phyloP scores from a whole-genome alignment of 805 yeast species.

The Candida lessepsii region DNA sequence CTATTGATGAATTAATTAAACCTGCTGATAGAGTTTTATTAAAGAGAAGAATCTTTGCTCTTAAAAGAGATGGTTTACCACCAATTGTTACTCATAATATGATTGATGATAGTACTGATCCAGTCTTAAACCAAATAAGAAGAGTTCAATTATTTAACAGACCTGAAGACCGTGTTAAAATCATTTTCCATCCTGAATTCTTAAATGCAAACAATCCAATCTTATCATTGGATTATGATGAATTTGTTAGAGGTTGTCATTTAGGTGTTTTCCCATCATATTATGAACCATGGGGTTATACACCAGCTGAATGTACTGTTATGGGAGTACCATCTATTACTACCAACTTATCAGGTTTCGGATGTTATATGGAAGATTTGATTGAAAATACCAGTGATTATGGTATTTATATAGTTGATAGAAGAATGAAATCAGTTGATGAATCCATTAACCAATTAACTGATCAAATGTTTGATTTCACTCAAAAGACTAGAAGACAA shows the following conservation, averaged over 20 bases:
- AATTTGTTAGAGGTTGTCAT: conserved; percentile 96
- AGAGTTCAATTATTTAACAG: conserved; percentile 87
- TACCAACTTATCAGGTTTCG: conserved; percentile 93
- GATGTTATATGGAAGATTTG: conserved; percentile 97
- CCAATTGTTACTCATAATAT: conserved; percentile 97
- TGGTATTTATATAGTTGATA: conserved; percentile 95
- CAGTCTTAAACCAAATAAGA: conserved; percentile 87
- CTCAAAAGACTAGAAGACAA: conserved; percentile 89
- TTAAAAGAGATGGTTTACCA: conserved; percentile 85
- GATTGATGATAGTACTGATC: conserved; percentile 89
- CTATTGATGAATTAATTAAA: conserved; percentile 77
- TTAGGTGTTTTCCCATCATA: conserved; percentile 97
- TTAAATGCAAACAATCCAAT: conserved; percentile 93
- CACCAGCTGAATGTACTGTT: conserved; percentile 99
- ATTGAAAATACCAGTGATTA: conserved; percentile 93
- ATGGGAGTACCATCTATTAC: conserved; percentile 99
- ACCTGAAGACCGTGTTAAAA: conserved; percentile 88
- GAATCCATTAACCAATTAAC: conserved; percentile 90
- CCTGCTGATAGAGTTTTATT: conserved; percentile 85
- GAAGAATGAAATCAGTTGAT: conserved; percentile 88
- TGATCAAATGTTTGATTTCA: conserved; percentile 85
- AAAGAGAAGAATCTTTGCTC: conserved; percentile 89
- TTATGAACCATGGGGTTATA: conserved; percentile 99
- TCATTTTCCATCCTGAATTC: conserved; percentile 97
- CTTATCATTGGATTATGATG: conserved; percentile 90